Conservation (phyloP, 805 yeast genomes). For the Peterozyma toletana region DNA sequence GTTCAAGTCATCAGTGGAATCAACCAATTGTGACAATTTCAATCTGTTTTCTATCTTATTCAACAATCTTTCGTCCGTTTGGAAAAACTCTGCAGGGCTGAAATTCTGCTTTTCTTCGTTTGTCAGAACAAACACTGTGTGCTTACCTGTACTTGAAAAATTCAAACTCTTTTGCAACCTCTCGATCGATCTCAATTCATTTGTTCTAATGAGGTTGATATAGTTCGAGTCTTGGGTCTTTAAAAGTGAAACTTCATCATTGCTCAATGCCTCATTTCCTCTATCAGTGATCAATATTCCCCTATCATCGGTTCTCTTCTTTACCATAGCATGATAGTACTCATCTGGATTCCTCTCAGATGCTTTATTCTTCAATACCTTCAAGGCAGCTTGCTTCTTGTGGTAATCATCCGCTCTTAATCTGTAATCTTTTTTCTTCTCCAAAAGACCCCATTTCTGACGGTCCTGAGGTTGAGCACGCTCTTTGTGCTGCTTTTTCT, state of each 20-base stretch:
- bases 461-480: conserved; percentile 81
- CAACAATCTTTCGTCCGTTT: conserved; percentile 61
- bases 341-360: conserved; percentile 84
- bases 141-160: conserved; percentile 60
- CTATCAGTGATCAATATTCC: conserved; percentile 68
- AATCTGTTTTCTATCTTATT: conserved; percentile 67
- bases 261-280: conserved; percentile 49
- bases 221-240: conserved; percentile 91
- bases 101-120: conserved; percentile 49
- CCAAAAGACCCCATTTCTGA: conserved; percentile 73
- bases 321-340: conserved; percentile 90
- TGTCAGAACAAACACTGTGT: conserved; percentile 78
- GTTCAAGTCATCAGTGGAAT: conserved; percentile 23
- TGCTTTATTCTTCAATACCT: conserved; percentile 68
- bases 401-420: conserved; percentile 51
- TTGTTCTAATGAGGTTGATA: conserved; percentile 65
- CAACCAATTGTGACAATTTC: conserved; percentile 50
- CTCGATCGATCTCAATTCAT: conserved; percentile 60
- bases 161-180: conserved; percentile 42
- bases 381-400: conserved; percentile 55
- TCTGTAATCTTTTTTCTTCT: conserved; percentile 82
- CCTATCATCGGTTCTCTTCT: conserved; percentile 53
- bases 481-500: conserved; percentile 94
- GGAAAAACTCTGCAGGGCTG: conserved; percentile 57
- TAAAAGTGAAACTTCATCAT: conserved; percentile 73